These are phyloP conservation scores for Lasiodiplodia citricola DNA, from an alignment of 2,329 filamentous ascomycete species.

Conservation along the genomic window DNA sequence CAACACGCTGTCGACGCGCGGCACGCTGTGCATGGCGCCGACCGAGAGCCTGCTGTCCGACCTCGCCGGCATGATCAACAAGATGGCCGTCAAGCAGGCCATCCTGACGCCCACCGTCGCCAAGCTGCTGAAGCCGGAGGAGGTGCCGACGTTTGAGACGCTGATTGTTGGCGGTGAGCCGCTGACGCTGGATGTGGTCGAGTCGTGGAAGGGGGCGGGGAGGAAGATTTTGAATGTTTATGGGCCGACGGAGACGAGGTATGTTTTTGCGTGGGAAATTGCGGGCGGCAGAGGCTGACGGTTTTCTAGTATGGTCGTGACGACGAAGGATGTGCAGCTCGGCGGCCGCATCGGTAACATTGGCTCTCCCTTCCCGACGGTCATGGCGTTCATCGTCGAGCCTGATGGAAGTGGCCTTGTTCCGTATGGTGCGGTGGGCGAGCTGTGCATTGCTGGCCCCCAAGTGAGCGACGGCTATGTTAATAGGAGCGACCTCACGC, in stretches of 20 bases:
- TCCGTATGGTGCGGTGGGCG: slow-evolving; percentile 64
- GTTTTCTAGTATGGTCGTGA: not conserved
- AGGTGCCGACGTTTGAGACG: slow-evolving; percentile 6
- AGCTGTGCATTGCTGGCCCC: slow-evolving; percentile 75
- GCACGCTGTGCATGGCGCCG: slow-evolving; percentile 15
- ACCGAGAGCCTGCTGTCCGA: slow-evolving; percentile 5
- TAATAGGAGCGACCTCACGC: slow-evolving; percentile 69
- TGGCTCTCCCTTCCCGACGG: not conserved
- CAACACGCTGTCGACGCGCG: not conserved
- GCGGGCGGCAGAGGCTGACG: no score
- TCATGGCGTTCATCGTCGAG: not conserved
- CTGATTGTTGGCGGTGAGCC: slow-evolving; percentile 16
- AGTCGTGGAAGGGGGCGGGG: not conserved
- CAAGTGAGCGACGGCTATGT: slow-evolving; percentile 78
- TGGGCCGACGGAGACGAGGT: not conserved
- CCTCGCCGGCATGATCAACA: not conserved
- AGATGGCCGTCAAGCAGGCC: slow-evolving; percentile 1
- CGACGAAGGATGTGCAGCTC: not conserved
- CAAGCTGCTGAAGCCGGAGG: slow-evolving; percentile 1
- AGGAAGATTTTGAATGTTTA: not conserved
- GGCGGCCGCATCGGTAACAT: slow-evolving; percentile 7
- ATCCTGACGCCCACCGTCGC: slow-evolving; percentile 15
- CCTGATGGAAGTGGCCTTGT: slow-evolving; percentile 35
- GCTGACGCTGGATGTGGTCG: not conserved
- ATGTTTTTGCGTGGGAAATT: no score